Conservation (phyloP, 495 filamentous ascomycete species). For the Penicillium dipodomyicola region DNA sequence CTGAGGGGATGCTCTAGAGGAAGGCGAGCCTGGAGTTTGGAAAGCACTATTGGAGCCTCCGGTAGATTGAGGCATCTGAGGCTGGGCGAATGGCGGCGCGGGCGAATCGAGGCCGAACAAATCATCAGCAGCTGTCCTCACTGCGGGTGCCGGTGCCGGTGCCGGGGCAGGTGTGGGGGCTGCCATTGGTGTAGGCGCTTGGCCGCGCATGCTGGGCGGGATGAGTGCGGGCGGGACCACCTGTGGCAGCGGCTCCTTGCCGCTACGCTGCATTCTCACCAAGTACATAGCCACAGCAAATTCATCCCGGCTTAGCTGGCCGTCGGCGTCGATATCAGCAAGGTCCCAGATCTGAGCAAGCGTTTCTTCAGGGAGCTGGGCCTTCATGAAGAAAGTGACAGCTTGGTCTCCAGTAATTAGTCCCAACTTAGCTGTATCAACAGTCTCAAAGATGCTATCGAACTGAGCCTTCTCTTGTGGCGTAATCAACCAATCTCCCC, state of each 20-base stretch:
- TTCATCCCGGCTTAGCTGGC: conserved; percentile 79
- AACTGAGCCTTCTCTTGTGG: conserved; percentile 82
- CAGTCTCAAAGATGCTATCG: conserved; percentile 74
- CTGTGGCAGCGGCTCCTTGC: conserved; percentile 67
- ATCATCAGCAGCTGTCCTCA: conserved; percentile 81
- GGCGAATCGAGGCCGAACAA: conserved; percentile 81
- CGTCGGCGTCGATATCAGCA: conserved; percentile 88
- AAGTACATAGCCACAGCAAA: conserved; percentile 98
- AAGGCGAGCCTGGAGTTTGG: conserved; percentile 42
- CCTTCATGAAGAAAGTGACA: conserved; percentile 91
- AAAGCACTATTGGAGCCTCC: conserved; percentile 60
- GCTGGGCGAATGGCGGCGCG: conserved; percentile 50
- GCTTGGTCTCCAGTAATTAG: conserved; percentile 92
- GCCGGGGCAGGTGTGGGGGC: conserved; percentile 43
- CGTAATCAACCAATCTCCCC: conserved; percentile 76
- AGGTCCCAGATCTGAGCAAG: conserved; percentile 98
- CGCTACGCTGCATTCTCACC: conserved; percentile 80
- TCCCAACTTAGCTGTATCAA: conserved; percentile 76
- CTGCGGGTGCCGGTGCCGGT: conserved; percentile 47
- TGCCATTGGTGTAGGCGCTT: conserved; percentile 48
- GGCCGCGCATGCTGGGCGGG: conserved; percentile 83
- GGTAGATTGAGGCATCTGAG: conserved; percentile 65
- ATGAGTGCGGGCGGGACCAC: conserved; percentile 76
- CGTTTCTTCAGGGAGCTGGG: conserved; percentile 81
- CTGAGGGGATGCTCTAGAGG: conserved; percentile 39